phyloP scores from a whole-genome alignment of 257 asterid genomes.

The Ophiorrhiza pumila region DNA sequence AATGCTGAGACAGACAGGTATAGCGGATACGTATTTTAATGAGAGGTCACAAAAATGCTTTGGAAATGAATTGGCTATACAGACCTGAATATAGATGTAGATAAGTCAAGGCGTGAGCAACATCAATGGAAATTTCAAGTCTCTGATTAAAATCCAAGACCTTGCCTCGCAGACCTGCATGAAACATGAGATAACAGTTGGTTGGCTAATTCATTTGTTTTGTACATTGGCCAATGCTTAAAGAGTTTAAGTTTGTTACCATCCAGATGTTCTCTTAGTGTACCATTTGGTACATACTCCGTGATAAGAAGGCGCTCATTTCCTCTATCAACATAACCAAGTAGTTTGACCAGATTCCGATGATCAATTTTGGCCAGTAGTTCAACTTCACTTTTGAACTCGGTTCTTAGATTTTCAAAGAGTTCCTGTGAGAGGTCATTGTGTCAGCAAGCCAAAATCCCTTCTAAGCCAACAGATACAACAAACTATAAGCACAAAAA shows the following conservation, averaged over 20 bases:
- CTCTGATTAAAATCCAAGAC: conserved; percentile 88
- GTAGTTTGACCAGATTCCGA: conserved; percentile 89
- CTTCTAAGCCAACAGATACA: not conserved
- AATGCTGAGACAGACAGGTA: not conserved
- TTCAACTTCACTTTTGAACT: conserved; percentile 90
- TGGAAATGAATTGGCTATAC: conserved; percentile 17
- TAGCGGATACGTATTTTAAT: not conserved
- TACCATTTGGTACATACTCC: conserved; percentile 91
- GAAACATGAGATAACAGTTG: conserved; percentile 23
- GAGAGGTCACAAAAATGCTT: not conserved
- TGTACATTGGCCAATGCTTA: conserved; percentile 7
- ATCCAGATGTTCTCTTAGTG: conserved; percentile 93
- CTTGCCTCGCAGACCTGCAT: conserved; percentile 65
- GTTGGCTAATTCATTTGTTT: conserved; percentile 6
- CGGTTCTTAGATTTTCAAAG: conserved; percentile 55
- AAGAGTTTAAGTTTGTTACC: conserved; percentile 50
- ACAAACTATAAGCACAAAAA: not conserved
- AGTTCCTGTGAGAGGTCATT: conserved; percentile 43
- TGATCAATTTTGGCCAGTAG: conserved; percentile 95
- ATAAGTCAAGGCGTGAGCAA: conserved; percentile 91
- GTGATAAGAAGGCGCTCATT: conserved; percentile 82
- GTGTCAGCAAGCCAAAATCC: conserved; percentile 11
- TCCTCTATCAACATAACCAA: conserved; percentile 86
- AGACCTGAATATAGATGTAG: conserved; percentile 89
- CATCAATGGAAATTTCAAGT: conserved; percentile 87